Evolutionary conservation across 495 filamentous ascomycete species (phyloP).

Genomic region (Hypoxylon lienhwacheense): DNA sequence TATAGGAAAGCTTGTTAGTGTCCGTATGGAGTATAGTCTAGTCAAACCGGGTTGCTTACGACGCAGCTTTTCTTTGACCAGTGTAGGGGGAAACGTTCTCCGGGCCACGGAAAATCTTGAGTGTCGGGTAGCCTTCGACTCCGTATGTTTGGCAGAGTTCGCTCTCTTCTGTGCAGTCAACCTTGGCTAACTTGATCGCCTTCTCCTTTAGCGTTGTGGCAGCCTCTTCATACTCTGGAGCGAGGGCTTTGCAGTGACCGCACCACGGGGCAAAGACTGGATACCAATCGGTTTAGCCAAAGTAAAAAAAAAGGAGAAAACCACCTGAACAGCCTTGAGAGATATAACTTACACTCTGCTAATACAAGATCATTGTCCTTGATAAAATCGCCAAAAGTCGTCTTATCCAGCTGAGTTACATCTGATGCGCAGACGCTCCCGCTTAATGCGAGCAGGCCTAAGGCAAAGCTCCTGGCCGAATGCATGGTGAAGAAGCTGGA

Average conservation of each 20-base stretch:
- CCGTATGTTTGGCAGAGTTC: conserved; percentile 87
- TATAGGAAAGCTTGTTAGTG: conserved; percentile 48
- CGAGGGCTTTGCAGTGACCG: conserved; percentile 83
- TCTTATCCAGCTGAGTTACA: conserved; percentile 79
- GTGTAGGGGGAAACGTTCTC: conserved; percentile 81
- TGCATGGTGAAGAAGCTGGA: conserved; percentile 53
- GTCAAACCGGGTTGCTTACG: conserved; percentile 59
- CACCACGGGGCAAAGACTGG: conserved; percentile 74
- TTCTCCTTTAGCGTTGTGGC: conserved; percentile 94
- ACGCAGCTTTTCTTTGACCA: conserved; percentile 85
- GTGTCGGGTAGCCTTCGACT: conserved; percentile 95
- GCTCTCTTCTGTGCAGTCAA: conserved; percentile 94
- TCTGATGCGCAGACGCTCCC: conserved; percentile 68
- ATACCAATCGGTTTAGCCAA: too few species aligned
- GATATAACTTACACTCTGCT: conserved; percentile 66
- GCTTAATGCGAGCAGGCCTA: conserved; percentile 64
- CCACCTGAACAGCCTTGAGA: too few species aligned
- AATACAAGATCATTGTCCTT: conserved; percentile 80
- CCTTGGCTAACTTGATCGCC: conserved; percentile 86
- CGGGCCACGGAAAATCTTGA: conserved; percentile 97
- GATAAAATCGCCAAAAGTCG: conserved; percentile 84
- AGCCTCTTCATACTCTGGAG: conserved; percentile 85
- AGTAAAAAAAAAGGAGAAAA: conserved; percentile 12
- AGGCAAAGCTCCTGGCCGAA: conserved; percentile 50
- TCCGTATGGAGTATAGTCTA: not conserved